These are phyloP conservation scores for Talaromyces pinophilus DNA, from an alignment of 2,329 filamentous ascomycete species.

Conservation along the genomic window DNA sequence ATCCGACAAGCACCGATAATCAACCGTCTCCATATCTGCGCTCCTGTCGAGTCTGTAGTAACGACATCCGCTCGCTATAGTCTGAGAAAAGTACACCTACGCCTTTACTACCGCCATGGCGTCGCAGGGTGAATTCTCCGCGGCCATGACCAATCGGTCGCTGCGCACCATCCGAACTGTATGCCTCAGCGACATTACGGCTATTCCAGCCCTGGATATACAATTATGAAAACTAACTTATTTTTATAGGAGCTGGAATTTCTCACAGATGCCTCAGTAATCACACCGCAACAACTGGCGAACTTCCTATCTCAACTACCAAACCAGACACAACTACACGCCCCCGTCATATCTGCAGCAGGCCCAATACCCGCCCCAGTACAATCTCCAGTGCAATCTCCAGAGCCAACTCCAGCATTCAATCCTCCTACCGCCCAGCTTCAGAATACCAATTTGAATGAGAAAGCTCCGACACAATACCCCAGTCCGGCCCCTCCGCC, in stretches of 20 bases:
- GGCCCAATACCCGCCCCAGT: conserved; percentile 26
- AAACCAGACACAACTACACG: conserved; percentile 36
- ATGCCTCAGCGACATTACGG: conserved; percentile 36
- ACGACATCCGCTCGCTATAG: background rate
- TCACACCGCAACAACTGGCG: conserved; percentile 73
- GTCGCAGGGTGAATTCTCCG: conserved; percentile 38
- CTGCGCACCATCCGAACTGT: conserved; percentile 85
- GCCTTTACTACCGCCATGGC: conserved; percentile 33
- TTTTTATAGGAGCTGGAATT: conserved; percentile 77
- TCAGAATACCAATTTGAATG: conserved; percentile 41
- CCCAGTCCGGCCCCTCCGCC: conserved; percentile 47
- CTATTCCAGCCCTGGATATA: too few species aligned
- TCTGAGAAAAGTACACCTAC: background rate
- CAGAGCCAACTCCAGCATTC: conserved; percentile 39
- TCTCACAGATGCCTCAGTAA: conserved; percentile 78
- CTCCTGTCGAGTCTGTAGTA: background rate
- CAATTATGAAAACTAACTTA: conserved; percentile 12
- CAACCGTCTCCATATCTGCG: background rate
- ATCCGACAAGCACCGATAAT: conserved; percentile 4
- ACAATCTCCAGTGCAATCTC: conserved; percentile 28
- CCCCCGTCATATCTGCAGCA: conserved; percentile 31
- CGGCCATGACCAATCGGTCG: conserved; percentile 75
- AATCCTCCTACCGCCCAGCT: conserved; percentile 44
- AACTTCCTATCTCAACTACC: conserved; percentile 75
- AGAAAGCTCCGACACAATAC: conserved; percentile 47